phyloP scores from a whole-genome alignment of 75 land plant species.

The Cupressus sempervirens region DNA sequence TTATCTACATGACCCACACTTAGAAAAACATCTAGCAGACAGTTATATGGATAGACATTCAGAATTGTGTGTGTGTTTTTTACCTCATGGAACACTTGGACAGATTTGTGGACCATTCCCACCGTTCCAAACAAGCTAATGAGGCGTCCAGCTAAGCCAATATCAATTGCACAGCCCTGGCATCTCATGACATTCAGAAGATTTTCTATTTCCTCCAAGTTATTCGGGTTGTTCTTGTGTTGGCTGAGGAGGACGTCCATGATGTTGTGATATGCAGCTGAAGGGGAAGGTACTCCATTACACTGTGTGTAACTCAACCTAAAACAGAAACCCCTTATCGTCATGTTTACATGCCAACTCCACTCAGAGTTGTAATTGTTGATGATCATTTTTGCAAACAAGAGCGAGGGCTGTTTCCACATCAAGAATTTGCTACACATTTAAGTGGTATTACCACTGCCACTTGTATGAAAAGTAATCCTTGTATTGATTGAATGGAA shows the following conservation, averaged over 20 bases:
- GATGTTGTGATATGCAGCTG: slow-evolving; percentile 2
- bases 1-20: not conserved
- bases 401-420: not conserved
- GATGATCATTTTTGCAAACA: not conserved
- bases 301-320: not conserved
- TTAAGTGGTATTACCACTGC: not conserved
- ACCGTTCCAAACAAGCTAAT: slow-evolving; percentile 5
- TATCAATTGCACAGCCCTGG: not conserved
- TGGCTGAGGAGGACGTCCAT: slow-evolving; percentile 2
- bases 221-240: not conserved
- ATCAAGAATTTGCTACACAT: not conserved
- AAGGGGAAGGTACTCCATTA: not conserved
- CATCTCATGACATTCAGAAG: not conserved
- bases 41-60: not conserved
- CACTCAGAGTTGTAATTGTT: not conserved
- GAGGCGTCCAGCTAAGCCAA: not conserved
- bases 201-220: not conserved
- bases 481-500: not conserved
- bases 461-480: not conserved
- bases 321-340: not conserved
- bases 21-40: slow-evolving; percentile 2
- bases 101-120: not conserved
- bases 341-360: not conserved
- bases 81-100: slow-evolving; percentile 7
- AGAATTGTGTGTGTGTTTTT: not conserved